These are phyloP conservation scores for Corymbia calophylla DNA, from an alignment of 441 rosid species.

Conservation along the genomic window DNA sequence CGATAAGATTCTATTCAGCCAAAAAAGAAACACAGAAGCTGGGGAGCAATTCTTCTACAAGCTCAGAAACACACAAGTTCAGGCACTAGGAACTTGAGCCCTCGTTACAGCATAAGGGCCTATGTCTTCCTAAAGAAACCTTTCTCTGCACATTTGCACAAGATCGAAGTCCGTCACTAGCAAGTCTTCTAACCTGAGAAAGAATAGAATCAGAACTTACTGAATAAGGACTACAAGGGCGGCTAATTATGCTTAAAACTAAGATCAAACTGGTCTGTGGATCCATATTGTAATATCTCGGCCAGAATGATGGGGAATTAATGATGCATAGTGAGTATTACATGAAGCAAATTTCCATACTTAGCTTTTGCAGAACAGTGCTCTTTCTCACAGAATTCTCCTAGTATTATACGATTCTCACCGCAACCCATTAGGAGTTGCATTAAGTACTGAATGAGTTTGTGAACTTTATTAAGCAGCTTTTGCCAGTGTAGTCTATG, in stretches of 20 bases:
- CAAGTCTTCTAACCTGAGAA: background rate
- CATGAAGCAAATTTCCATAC: background rate
- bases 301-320: background rate
- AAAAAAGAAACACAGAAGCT: background rate
- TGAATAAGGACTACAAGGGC: background rate
- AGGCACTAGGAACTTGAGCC: background rate
- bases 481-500: background rate
- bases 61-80: background rate
- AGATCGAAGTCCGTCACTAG: background rate
- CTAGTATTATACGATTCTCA: background rate
- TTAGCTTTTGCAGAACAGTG: background rate
- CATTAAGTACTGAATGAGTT: background rate
- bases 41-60: background rate
- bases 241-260: background rate
- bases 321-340: background rate
- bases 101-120: background rate
- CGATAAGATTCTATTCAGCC: background rate
- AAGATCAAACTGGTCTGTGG: background rate
- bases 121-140: background rate
- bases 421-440: background rate
- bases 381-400: background rate
- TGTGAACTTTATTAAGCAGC: background rate
- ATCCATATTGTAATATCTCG: background rate
- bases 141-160: background rate
- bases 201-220: background rate